Conservation (phyloP, 257 asterid species). For the Fraxinus pennsylvanica region DNA sequence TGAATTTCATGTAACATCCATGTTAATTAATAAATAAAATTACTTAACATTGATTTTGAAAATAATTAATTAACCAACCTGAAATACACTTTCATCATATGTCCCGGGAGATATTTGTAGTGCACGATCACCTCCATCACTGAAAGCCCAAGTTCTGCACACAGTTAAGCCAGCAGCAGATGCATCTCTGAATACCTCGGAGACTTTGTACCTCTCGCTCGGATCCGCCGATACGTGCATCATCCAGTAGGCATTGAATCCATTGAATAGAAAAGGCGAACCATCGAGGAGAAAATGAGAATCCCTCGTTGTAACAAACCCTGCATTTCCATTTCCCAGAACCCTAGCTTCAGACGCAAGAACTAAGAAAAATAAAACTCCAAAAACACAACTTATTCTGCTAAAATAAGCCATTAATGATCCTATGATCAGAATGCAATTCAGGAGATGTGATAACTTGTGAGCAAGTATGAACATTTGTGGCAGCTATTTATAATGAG, state of each 20-base stretch:
- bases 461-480: not conserved
- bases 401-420: not conserved
- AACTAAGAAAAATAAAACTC: not conserved
- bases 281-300: slow-evolving; percentile 35
- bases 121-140: slow-evolving; percentile 43
- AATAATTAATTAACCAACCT: slow-evolving; percentile 27
- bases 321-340: slow-evolving; percentile 2
- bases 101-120: slow-evolving; percentile 52
- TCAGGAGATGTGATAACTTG: not conserved
- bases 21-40: not conserved
- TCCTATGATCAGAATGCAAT: not conserved
- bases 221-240: slow-evolving; percentile 51
- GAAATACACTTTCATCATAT: slow-evolving; percentile 46
- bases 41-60: too few relatives aligned
- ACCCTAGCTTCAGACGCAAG: slow-evolving; percentile 2
- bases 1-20: not conserved
- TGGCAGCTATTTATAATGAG: not conserved
- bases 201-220: slow-evolving; percentile 38
- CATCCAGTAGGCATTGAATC: slow-evolving; percentile 62
- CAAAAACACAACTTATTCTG: not conserved
- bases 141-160: slow-evolving; percentile 54
- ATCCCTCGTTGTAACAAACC: slow-evolving; percentile 35
- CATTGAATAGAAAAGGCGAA: slow-evolving; percentile 41
- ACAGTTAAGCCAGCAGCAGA: slow-evolving; percentile 48
- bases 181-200: slow-evolving; percentile 44